A percentile compares a stretch with the other conserved stretches of the same genome.
Evolutionary conservation across 225 moss, liverwort and hornwort genomes (phyloP).

Genomic region (Lunularia cruciata): DNA sequence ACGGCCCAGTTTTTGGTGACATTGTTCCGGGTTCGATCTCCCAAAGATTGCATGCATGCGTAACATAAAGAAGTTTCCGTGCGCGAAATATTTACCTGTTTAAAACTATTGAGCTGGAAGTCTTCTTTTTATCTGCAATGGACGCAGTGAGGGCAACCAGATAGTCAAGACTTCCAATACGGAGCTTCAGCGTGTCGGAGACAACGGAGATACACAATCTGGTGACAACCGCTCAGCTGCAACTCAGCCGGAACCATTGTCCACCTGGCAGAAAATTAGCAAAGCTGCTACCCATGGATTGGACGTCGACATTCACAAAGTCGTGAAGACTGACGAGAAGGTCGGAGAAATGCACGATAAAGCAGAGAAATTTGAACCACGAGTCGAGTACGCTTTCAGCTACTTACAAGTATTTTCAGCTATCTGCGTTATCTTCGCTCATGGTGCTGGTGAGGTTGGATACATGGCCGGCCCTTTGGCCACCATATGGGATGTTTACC

Average conservation of each 20-base stretch:
- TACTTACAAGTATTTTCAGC: constrained; percentile 64
- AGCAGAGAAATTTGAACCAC: constrained; percentile 62
- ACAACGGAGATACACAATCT: background rate
- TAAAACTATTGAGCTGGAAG: no score
- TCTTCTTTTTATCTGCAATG: no score
- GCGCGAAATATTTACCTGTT: no score
- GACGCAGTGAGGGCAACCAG: no score
- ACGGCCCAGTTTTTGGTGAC: no score
- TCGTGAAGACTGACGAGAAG: constrained; percentile 56
- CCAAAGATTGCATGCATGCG: no score
- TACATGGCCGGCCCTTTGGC: constrained; percentile 75
- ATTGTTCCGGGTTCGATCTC: no score
- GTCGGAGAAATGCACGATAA: constrained; percentile 57
- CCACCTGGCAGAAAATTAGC: constrained; percentile 38
- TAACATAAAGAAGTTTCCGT: no score
- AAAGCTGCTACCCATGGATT: constrained; percentile 65
- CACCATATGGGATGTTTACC: constrained; percentile 65
- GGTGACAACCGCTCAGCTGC: no score
- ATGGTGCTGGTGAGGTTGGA: constrained; percentile 67
- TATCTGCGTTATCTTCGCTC: constrained; percentile 61
- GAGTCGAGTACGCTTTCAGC: constrained; percentile 67
- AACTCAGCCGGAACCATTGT: background rate
- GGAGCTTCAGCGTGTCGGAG: no score
- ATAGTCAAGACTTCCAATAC: no score
- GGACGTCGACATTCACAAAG: constrained; percentile 57